A percentile compares a stretch with the other conserved stretches of the same genome.
Evolutionary conservation across 2,329 filamentous ascomycete species (phyloP).

Genomic region (Pseudogymnoascus sp.): DNA sequence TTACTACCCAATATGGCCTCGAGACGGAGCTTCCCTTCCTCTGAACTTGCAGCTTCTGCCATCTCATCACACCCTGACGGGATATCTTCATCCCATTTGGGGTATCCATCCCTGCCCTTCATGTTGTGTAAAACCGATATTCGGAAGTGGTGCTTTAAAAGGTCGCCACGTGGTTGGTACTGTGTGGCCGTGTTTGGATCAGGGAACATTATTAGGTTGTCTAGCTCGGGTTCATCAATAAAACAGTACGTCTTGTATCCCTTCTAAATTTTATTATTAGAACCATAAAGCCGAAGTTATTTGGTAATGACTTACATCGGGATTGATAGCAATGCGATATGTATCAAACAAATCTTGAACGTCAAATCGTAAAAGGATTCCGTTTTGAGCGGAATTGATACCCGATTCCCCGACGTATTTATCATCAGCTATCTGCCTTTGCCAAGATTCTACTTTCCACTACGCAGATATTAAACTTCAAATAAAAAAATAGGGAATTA

Average conservation of each 20-base stretch:
- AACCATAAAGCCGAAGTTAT: neutral
- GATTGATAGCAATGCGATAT: neutral
- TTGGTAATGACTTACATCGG: neutral
- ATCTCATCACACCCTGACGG: neutral
- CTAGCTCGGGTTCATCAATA: neutral
- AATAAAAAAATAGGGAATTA: neutral
- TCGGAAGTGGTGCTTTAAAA: neutral
- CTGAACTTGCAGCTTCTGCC: neutral
- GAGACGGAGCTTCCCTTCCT: neutral
- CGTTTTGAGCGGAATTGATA: neutral
- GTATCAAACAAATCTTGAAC: neutral
- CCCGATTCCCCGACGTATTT: neutral
- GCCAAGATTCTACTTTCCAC: neutral
- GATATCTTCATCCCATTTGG: neutral
- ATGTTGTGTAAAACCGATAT: neutral
- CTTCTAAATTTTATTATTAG: neutral
- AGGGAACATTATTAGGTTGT: neutral
- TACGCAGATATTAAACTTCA: neutral
- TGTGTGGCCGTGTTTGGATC: neutral
- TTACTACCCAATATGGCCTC: neutral
- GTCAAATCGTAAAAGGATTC: neutral
- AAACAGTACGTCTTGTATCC: neutral
- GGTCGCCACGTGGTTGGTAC: neutral
- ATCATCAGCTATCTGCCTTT: neutral
- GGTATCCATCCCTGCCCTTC: neutral